Evolutionary conservation across 805 yeast genomes (phyloP).

Genomic region (Tetrapisispora nanseiensis): DNA sequence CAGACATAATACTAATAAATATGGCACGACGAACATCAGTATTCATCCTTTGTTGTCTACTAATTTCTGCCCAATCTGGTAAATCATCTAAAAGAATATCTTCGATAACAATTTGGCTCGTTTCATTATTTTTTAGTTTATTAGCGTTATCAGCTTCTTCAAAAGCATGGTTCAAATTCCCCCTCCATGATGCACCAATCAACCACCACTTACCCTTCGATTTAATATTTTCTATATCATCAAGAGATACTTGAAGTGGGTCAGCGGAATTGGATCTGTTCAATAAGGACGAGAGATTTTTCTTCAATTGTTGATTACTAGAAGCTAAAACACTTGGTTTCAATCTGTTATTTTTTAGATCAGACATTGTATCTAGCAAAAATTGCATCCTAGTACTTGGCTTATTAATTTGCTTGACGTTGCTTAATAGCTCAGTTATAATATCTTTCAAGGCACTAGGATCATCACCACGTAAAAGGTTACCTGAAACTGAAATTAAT

Average conservation of each 20-base stretch:
- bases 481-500: conserved; percentile 67
- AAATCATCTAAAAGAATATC: conserved; percentile 56
- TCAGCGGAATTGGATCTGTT: conserved; percentile 36
- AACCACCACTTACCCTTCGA: conserved; percentile 98
- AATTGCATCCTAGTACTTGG: conserved; percentile 70
- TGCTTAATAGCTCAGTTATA: conserved; percentile 31
- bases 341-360: conserved; percentile 76
- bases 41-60: conserved; percentile 83
- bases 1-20: conserved; percentile 90
- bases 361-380: conserved; percentile 73
- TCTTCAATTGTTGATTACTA: conserved; percentile 30
- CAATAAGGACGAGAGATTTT: conserved; percentile 45
- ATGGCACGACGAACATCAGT: conserved; percentile 92
- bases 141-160: conserved; percentile 17
- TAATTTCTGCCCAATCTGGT: conserved; percentile 84
- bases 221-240: conserved; percentile 69
- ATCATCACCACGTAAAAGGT: conserved; percentile 82
- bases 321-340: conserved; percentile 33
- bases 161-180: conserved; percentile 34
- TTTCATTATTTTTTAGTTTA: conserved; percentile 12
- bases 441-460: conserved; percentile 78
- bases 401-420: conserved; percentile 31
- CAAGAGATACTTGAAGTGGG: conserved; percentile 66
- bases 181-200: conserved; percentile 96
- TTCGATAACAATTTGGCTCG: conserved; percentile 33